Percentiles rank a stretch among this genome's conserved stretches.
These are phyloP conservation scores for Malus asiatica DNA, from an alignment of 306 rosid genomes.

Conservation along the genomic window DNA sequence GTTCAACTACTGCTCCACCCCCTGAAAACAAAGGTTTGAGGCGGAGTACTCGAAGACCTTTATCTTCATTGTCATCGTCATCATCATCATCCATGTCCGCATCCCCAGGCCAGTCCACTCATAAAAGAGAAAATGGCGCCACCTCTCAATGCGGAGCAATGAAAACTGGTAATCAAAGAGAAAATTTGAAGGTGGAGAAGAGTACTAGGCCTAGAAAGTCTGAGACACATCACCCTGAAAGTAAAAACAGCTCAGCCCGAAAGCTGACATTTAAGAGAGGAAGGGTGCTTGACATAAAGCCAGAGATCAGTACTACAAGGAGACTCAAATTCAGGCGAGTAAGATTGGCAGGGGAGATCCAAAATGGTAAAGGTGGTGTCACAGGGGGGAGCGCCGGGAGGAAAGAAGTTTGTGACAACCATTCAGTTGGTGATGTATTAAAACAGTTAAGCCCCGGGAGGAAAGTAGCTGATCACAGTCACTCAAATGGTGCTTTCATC, in stretches of 20 bases:
- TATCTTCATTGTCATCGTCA: constrained; percentile 13
- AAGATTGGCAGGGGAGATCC: constrained; percentile 27
- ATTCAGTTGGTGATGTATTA: constrained; percentile 8
- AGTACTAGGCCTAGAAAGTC: constrained; percentile 33
- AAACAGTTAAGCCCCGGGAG: constrained; percentile 13
- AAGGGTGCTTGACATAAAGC: constrained; percentile 49
- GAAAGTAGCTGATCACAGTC: constrained; percentile 31
- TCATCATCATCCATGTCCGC: constrained; percentile 15
- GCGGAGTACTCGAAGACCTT: constrained; percentile 13
- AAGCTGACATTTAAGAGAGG: constrained; percentile 62
- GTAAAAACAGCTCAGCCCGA: constrained; percentile 22
- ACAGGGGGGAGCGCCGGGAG: constrained; percentile 14
- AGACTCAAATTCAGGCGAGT: constrained; percentile 68
- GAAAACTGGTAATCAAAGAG: not conserved
- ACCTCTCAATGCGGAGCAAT: constrained; percentile 16
- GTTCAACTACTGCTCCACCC: constrained; percentile 2
- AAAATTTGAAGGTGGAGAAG: constrained; percentile 20
- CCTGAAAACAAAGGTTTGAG: constrained; percentile 28
- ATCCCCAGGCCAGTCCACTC: constrained; percentile 16
- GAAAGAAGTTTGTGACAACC: constrained; percentile 31
- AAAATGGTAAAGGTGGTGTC: constrained; percentile 15
- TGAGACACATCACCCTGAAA: constrained; percentile 25
- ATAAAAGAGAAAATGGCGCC: constrained; percentile 24
- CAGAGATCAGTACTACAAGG: constrained; percentile 41
- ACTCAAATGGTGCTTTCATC: constrained; percentile 11